Conservation (phyloP, 2,329 filamentous ascomycete species). For the Bimuria novae-zelandiae region DNA sequence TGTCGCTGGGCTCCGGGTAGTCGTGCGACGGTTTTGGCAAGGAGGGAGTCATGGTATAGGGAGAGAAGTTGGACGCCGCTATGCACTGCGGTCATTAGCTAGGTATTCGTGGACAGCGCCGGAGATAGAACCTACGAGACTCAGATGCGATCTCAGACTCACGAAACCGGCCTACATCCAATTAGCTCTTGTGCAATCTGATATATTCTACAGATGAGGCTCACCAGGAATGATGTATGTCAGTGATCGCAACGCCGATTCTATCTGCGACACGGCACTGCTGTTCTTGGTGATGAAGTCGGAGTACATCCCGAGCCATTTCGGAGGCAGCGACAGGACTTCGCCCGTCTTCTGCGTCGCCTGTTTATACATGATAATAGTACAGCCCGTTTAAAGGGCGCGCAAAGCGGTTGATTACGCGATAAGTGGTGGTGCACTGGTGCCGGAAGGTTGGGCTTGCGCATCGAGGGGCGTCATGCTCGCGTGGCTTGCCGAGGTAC, state of each 20-base stretch:
- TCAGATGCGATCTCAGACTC: constrained; percentile 96
- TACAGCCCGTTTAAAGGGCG: constrained; percentile 21
- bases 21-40: constrained; percentile 66
- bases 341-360: constrained; percentile 48
- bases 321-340: constrained; percentile 63
- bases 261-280: constrained; percentile 90
- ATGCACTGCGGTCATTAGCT: constrained; percentile 61
- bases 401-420: constrained; percentile 15
- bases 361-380: constrained; percentile 43
- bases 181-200: constrained; percentile 21
- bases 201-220: constrained; percentile 11
- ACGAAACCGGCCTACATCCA: constrained; percentile 70
- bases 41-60: constrained; percentile 88
- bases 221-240: constrained; percentile 93
- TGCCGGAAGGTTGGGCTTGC: constrained; percentile 29
- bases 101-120: constrained; percentile 8
- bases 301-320: constrained; percentile 74
- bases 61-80: constrained; percentile 88
- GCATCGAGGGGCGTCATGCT: constrained; percentile 18
- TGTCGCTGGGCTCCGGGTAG: constrained; percentile 59
- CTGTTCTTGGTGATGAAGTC: constrained; percentile 96
- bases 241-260: constrained; percentile 86
- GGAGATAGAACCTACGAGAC: constrained; percentile 59
- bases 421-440: constrained; percentile 21
- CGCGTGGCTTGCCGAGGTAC: constrained; percentile 37